Base-by-base conservation (phyloP, 2,329 filamentous ascomycete genomes). In the Cercospora janseana region DNA sequence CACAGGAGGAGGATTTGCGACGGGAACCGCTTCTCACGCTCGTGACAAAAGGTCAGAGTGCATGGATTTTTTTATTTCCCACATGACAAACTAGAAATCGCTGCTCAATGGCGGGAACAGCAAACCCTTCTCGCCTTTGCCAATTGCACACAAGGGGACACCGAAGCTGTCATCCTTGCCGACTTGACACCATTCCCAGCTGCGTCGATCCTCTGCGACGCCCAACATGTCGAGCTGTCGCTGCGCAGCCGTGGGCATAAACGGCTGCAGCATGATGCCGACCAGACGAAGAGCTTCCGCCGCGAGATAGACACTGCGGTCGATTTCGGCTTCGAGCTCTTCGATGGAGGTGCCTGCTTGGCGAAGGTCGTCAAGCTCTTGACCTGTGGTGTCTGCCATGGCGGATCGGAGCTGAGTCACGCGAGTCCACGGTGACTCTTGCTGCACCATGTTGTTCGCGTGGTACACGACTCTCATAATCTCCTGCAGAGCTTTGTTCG, bases 231-330 rank as follows among this genome's bases (percentile, higher is more conserved):
- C 86, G 0, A 98, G 78, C 24, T 96, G 70, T 58, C 81, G 73
- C 8, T 71, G 70, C 38, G 88, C 80, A 69, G 94, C 95, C 31
- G 73, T 76, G 0, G 93, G 93, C 79, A 98, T 95, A 64, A 91
- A 88, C 1, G 93, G 90, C 68, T 95, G 91, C 35, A 98, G 73
- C 38, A 97, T 74, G 60, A 98, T 95, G 10, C 85, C 88, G 0
- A 78, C 75, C 18, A 96, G 81, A 28, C 93, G 85, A 38, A 96
- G 67, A 4, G 86, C 80, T 70, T 98, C 93, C 6, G 84, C 80
- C 34, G 78, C 75, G 34, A 86, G 76, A 67, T 81, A 96, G 21
- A 98, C 75, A 28, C 79, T 77, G 59, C 76, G 74, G 57, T 84
- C 72, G 12, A 84, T 70, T 2, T 76, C 68, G 35, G 47, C 64